These are phyloP conservation scores for Phycomyces nitens DNA, from an alignment of 192 early-diverging fungal species.

Conservation along the genomic window DNA sequence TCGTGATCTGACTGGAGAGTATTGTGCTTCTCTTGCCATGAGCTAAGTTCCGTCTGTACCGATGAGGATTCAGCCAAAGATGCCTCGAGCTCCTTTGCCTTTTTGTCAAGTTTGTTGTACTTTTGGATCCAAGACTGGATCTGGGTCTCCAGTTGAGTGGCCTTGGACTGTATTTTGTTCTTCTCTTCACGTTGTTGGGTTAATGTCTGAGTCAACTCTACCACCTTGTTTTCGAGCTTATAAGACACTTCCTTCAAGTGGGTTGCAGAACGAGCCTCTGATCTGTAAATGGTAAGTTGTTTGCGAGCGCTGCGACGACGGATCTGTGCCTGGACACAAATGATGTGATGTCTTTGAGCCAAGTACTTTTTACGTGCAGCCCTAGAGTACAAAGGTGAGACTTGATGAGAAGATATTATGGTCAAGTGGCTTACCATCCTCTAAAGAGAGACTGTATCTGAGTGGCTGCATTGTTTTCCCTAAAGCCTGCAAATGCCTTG, in stretches of 20 bases:
- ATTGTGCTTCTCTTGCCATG: conserved; percentile 55
- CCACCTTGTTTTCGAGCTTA: conserved; percentile 93
- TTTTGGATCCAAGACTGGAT: conserved; percentile 66
- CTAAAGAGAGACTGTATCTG: conserved; percentile 76
- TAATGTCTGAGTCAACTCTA: conserved; percentile 85
- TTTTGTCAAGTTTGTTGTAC: conserved; percentile 62
- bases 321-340: conserved; percentile 78
- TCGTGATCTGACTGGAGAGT: conserved; percentile 58
- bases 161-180: conserved; percentile 53
- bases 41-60: conserved; percentile 46
- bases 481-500: conserved; percentile 49
- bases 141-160: conserved; percentile 62
- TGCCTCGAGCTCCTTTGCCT: conserved; percentile 46
- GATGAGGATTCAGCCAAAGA: conserved; percentile 46
- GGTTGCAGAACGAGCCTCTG: conserved; percentile 84
- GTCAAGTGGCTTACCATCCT: conserved; percentile 41
- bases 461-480: conserved; percentile 65
- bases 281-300: conserved; percentile 65
- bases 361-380: conserved; percentile 59
- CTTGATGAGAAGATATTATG: too few relatives aligned
- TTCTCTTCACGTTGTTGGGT: conserved; percentile 68
- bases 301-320: conserved; percentile 71
- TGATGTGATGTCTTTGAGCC: conserved; percentile 51
- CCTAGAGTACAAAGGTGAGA: too few relatives aligned
- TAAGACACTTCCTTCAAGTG: conserved; percentile 94